Conservation (phyloP, 176 grass and related monocot species). For the Rhynchospora tenuis region DNA sequence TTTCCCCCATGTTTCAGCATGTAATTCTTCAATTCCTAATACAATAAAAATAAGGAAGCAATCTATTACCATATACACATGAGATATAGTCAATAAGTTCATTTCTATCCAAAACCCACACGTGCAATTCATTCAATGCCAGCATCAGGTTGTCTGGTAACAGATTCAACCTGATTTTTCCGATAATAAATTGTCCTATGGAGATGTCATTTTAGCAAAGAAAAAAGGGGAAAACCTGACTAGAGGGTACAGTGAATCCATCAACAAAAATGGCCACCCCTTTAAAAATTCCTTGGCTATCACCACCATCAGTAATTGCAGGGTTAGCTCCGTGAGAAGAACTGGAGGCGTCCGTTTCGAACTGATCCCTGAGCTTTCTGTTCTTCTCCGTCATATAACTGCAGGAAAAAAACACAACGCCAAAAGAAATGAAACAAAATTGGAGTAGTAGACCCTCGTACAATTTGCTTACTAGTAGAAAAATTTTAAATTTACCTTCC, state of each 20-base stretch:
- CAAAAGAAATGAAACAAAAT: background rate
- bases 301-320: background rate
- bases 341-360: constrained; percentile 30
- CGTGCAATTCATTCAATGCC: background rate
- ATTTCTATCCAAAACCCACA: background rate
- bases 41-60: background rate
- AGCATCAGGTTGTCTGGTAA: background rate
- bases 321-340: constrained; percentile 2
- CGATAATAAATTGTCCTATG: background rate
- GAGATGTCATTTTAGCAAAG: background rate
- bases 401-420: background rate
- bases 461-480: background rate
- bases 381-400: constrained; percentile 45
- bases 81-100: background rate
- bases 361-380: constrained; percentile 39
- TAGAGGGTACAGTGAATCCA: constrained; percentile 35
- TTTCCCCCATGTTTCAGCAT: constrained; percentile 89
- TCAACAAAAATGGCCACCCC: constrained; percentile 44
- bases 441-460: background rate
- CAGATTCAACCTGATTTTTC: background rate
- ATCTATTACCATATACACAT: background rate
- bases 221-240: constrained; percentile 23
- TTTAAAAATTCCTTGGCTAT: constrained; percentile 24
- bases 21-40: constrained; percentile 74
- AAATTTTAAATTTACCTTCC: constrained; percentile 17